Base-by-base conservation (phyloP, 2,329 filamentous ascomycete species). In the Neocucurbitaria cava region DNA sequence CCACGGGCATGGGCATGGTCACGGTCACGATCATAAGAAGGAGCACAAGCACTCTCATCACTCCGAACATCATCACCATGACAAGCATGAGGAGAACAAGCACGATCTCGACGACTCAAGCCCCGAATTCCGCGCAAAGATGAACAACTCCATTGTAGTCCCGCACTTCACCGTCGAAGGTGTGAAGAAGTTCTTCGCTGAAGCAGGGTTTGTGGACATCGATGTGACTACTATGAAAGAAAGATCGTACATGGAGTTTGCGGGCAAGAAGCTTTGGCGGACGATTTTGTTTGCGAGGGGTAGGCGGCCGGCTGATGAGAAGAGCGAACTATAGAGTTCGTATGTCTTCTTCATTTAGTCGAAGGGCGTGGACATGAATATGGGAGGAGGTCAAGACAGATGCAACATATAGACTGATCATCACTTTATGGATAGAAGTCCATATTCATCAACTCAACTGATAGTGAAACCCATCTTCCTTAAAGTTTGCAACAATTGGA, bases 161-260 rank as follows among this genome's bases (percentile, higher is more conserved):
- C 81, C 86, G 57, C 89, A 89, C 0, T 92, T 93, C 72, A 82
- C 80, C 1, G 76, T 85, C 68, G 80, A 82, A 10, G 78, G 83
- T 24, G 83, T 91, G 46, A 80, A 78, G 64, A 72, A 76, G 20
- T 82, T 91, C 60, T 91, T 90, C 65, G 79, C 82, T 52, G 76
- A 78, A n/a, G 89, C 89, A 0, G 89, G 89, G 0, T 68, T 75
- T 0, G 73, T 75, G 8, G 79, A 79, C n/a, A 89, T 91, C 66
- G 79, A 78, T 9, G 83, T 89, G 50, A 73, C 82, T 62, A 76
- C 82, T 15, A 66, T 89, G 52, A 77, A 82, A 1, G 78, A 82
- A 51, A 82, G 81, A 11, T 66, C 85, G 13, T 76, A 80, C 35
- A 80, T 86, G 58, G 66, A 71, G 26, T 70, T 75, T 42, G 68